Percentiles rank a stretch among this genome's conserved stretches.
These are phyloP conservation scores for Phytophthora tubulina DNA, from an alignment of 352 stramenopile species.

Conservation along the genomic window DNA sequence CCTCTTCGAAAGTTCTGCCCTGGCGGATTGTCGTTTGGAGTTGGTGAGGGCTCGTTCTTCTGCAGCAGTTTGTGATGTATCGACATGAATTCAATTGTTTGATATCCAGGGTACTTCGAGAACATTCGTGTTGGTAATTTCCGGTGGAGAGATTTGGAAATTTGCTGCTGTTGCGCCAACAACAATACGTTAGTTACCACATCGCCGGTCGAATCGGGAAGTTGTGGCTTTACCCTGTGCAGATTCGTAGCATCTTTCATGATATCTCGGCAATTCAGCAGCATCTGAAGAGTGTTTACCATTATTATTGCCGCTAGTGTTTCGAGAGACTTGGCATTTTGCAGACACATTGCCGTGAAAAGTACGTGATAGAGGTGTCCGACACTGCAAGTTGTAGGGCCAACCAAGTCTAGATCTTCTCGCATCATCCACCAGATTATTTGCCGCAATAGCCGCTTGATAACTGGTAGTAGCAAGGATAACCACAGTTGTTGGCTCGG, in stretches of 20 bases:
- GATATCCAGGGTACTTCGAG: constrained; percentile 22
- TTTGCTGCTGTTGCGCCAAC: background rate
- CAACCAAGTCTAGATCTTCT: constrained; percentile 33
- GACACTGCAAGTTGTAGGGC: constrained; percentile 22
- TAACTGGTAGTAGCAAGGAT: constrained; percentile 40
- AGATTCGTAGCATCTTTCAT: background rate
- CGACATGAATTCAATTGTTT: constrained; percentile 5
- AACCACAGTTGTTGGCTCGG: constrained; percentile 36
- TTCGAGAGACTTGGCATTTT: constrained; percentile 48
- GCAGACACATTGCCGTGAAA: constrained; percentile 48
- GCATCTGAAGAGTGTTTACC: constrained; percentile 35
- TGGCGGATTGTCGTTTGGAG: too few species aligned
- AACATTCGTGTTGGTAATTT: constrained; percentile 17
- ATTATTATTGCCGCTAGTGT: constrained; percentile 33
- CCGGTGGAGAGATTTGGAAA: constrained; percentile 5
- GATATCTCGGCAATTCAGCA: constrained; percentile 29
- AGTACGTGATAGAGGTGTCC: constrained; percentile 51
- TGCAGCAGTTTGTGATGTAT: background rate
- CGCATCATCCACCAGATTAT: constrained; percentile 23
- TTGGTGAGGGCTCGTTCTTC: background rate
- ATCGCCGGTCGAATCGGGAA: background rate
- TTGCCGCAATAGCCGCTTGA: constrained; percentile 41
- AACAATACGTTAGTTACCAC: background rate
- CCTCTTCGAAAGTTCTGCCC: background rate
- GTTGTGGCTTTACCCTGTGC: background rate